phyloP scores from a whole-genome alignment of 2,329 filamentous ascomycete genomes.

The Stachybotrys chartarum region DNA sequence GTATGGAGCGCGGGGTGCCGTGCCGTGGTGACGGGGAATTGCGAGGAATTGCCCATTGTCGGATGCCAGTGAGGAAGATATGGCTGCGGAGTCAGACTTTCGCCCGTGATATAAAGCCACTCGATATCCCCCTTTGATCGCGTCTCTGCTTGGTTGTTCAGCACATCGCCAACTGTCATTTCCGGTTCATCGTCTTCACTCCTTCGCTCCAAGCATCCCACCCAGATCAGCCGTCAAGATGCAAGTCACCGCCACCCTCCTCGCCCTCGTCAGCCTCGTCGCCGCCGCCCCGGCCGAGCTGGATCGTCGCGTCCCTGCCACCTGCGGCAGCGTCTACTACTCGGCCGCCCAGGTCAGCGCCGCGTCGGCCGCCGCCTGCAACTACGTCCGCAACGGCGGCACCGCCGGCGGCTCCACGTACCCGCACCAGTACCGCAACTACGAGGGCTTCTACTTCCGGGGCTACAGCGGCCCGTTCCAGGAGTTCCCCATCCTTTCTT shows the following conservation, averaged over 20 bases:
- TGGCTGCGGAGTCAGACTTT: not conserved
- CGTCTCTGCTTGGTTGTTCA: not conserved
- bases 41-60: not conserved
- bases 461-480: slow-evolving; percentile 24
- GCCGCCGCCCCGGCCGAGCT: slow-evolving; percentile 17
- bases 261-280: slow-evolving; percentile 19
- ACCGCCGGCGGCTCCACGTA: slow-evolving; percentile 23
- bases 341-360: slow-evolving; percentile 15
- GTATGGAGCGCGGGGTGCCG: not conserved
- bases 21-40: not conserved
- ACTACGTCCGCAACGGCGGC: slow-evolving; percentile 11
- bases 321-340: slow-evolving; percentile 23
- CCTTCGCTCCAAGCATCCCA: not conserved
- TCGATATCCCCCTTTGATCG: not conserved
- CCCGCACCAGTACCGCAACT: slow-evolving; percentile 32
- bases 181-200: not conserved
- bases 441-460: slow-evolving; percentile 27
- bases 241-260: slow-evolving; percentile 16
- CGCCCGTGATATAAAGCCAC: not conserved
- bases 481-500: slow-evolving; percentile 28
- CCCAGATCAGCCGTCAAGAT: slow-evolving; percentile 8
- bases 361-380: slow-evolving; percentile 19
- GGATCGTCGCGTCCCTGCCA: slow-evolving; percentile 14
- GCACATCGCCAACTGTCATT: not conserved
- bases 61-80: not conserved